These are phyloP conservation scores for Pythium vanterpoolii DNA, from an alignment of 352 stramenopile genomes.

Conservation along the genomic window DNA sequence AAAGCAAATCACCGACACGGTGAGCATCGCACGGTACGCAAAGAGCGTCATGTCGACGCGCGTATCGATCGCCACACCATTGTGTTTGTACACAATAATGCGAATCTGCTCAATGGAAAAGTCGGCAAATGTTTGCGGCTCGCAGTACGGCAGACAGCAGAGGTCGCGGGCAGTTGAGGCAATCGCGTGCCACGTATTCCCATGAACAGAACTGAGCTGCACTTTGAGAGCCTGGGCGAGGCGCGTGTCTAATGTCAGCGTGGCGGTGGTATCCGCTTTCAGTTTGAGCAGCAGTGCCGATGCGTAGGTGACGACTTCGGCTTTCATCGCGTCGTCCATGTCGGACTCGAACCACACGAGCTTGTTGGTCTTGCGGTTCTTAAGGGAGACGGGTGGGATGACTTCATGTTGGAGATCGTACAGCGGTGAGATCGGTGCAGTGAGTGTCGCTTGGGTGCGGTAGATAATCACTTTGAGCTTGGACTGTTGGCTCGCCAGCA, in stretches of 20 bases:
- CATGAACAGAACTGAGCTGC: slow-evolving; percentile 55
- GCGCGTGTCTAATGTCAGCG: slow-evolving; percentile 37
- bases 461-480: slow-evolving; percentile 78
- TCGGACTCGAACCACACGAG: slow-evolving; percentile 47
- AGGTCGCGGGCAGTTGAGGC: slow-evolving; percentile 52
- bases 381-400: neutral
- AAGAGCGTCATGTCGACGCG: slow-evolving; percentile 58
- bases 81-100: slow-evolving; percentile 71
- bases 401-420: slow-evolving; percentile 25
- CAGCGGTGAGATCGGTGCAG: slow-evolving; percentile 24
- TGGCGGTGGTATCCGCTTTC: slow-evolving; percentile 20
- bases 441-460: slow-evolving; percentile 46
- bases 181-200: slow-evolving; percentile 70
- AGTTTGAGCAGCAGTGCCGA: slow-evolving; percentile 43
- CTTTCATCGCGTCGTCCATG: slow-evolving; percentile 49
- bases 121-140: slow-evolving; percentile 41
- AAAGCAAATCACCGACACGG: slow-evolving; percentile 58
- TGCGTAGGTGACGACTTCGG: slow-evolving; percentile 31
- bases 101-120: slow-evolving; percentile 51
- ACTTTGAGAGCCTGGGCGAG: slow-evolving; percentile 68
- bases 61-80: slow-evolving; percentile 44
- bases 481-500: slow-evolving; percentile 54
- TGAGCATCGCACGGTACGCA: slow-evolving; percentile 50
- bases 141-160: slow-evolving; percentile 50
- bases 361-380: slow-evolving; percentile 33